Evolutionary conservation across 2,329 filamentous ascomycete genomes (phyloP).

Genomic region (Coniochaeta sp.): DNA sequence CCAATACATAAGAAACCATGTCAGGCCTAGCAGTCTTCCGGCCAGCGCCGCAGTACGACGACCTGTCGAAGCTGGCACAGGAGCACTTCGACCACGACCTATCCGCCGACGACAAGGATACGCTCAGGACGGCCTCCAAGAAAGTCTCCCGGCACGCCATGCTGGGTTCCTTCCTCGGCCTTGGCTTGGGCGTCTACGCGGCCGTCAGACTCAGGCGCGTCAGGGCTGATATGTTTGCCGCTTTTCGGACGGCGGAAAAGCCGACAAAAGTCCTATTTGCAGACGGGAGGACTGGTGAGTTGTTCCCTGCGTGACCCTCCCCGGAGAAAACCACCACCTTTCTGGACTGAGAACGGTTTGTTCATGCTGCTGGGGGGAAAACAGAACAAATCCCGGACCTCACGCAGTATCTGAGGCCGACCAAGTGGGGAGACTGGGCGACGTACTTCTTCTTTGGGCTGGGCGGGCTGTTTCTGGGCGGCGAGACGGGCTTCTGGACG

Average conservation of each 20-base stretch:
- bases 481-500: conserved; percentile 52
- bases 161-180: conserved; percentile 51
- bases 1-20: neutral
- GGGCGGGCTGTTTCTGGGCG: conserved; percentile 56
- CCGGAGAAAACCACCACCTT: too few relatives aligned
- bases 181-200: conserved; percentile 50
- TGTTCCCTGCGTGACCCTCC: neutral
- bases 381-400: conserved; percentile 55
- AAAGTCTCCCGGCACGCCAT: conserved; percentile 47
- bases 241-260: conserved; percentile 52
- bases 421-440: conserved; percentile 49
- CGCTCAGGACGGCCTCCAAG: conserved; percentile 44
- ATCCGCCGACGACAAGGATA: conserved; percentile 47
- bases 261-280: conserved; percentile 56
- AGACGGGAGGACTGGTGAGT: conserved; percentile 47
- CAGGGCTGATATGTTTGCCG: conserved; percentile 51
- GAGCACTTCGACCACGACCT: conserved; percentile 50
- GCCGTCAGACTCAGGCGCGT: conserved; percentile 49
- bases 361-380: neutral
- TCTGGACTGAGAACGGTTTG: too few relatives aligned
- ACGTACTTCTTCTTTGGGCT: conserved; percentile 56
- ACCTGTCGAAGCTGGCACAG: conserved; percentile 47
- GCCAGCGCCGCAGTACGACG: conserved; percentile 28
- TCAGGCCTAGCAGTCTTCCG: conserved; percentile 21
- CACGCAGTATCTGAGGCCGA: conserved; percentile 46